Conservation (phyloP, 805 yeast genomes). For the Candida ascalaphidarum region DNA sequence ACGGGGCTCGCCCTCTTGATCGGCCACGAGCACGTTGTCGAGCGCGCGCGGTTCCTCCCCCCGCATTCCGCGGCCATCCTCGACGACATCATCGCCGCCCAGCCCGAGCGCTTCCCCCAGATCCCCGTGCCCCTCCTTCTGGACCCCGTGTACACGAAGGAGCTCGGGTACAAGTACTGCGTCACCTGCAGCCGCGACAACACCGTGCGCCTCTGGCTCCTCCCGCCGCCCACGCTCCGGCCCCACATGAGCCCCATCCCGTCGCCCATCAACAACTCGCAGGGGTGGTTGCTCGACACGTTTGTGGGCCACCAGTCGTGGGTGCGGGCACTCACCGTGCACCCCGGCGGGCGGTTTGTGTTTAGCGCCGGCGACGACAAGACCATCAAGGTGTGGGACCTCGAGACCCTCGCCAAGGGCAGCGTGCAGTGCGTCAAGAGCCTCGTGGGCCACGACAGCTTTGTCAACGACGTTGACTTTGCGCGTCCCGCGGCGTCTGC, state of each 20-base stretch:
- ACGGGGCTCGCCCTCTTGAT: slow-evolving; percentile 57
- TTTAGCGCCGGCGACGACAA: slow-evolving; percentile 77
- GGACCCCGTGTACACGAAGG: slow-evolving; percentile 12
- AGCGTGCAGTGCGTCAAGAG: slow-evolving; percentile 38
- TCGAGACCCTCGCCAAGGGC: slow-evolving; percentile 31
- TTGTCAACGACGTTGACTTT: slow-evolving; percentile 55
- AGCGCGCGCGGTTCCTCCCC: slow-evolving; percentile 63
- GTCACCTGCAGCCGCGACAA: slow-evolving; percentile 79
- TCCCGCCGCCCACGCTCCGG: slow-evolving; percentile 57
- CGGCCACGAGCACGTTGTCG: slow-evolving; percentile 83
- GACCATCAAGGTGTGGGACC: slow-evolving; percentile 70
- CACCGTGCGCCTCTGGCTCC: slow-evolving; percentile 62
- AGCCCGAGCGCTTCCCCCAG: slow-evolving; percentile 20
- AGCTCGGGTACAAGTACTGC: slow-evolving; percentile 60
- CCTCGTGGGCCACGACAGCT: slow-evolving; percentile 63
- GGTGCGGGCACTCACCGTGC: slow-evolving; percentile 64
- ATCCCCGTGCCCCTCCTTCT: slow-evolving; percentile 21
- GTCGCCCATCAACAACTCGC: slow-evolving; percentile 39
- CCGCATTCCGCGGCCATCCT: slow-evolving; percentile 35
- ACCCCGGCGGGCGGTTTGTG: slow-evolving; percentile 67
- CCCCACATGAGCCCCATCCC: slow-evolving; percentile 53
- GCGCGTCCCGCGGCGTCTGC: slow-evolving; percentile 24
- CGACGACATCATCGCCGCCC: slow-evolving; percentile 33
- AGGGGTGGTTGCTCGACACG: slow-evolving; percentile 50
- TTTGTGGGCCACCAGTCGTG: slow-evolving; percentile 77